Percentiles rank a stretch among this genome's conserved stretches.
These are phyloP conservation scores for Globisporangium alternatum DNA, from an alignment of 352 stramenopile genomes.

Conservation along the genomic window DNA sequence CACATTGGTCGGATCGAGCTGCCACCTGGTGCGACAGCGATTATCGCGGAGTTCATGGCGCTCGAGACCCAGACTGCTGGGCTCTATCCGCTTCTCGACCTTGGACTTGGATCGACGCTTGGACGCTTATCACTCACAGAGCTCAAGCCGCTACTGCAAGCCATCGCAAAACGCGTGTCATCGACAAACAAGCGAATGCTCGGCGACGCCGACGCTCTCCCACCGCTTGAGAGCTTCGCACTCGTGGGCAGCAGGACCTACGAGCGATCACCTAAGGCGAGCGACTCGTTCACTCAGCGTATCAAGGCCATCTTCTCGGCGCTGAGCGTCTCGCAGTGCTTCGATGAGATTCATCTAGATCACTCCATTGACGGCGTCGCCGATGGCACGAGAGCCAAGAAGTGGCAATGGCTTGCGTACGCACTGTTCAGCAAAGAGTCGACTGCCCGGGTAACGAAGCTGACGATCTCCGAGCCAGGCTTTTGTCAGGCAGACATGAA, in stretches of 20 bases:
- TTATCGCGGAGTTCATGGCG: conserved; percentile 1
- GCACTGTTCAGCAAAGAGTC: too few relatives aligned
- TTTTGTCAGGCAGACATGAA: too few relatives aligned
- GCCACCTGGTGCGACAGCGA: not conserved
- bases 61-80: not conserved
- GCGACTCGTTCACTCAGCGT: not conserved
- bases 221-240: not conserved
- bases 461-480: too few relatives aligned
- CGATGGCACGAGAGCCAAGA: too few relatives aligned
- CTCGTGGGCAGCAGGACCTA: not conserved
- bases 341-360: not conserved
- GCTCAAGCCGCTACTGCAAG: not conserved
- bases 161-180: conserved; percentile 3
- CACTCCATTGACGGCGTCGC: too few relatives aligned
- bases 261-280: not conserved
- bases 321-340: not conserved
- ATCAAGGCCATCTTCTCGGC: not conserved
- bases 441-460: too few relatives aligned
- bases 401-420: too few relatives aligned
- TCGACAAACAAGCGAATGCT: not conserved
- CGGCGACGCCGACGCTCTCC: not conserved
- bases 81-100: conserved; percentile 5
- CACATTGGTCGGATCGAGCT: conserved; percentile 4
- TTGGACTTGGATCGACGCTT: not conserved
- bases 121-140: not conserved